Base-by-base conservation (phyloP, 129 eudicot genomes). In the Escallonia rubra region DNA sequence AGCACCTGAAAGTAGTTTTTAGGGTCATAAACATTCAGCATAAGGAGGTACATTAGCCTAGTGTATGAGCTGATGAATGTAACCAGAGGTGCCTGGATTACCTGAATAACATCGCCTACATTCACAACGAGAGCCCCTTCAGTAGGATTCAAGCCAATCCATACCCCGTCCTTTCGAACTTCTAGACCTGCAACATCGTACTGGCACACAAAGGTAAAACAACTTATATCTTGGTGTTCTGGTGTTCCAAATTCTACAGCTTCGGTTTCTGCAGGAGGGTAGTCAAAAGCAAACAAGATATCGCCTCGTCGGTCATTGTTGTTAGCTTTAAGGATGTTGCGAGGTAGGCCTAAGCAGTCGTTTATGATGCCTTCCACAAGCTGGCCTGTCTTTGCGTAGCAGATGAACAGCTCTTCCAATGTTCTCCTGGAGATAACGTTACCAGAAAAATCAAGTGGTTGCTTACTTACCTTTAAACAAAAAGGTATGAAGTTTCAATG, bases 171-270 rank as follows among this genome's bases (percentile, higher is more conserved):
- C 61, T 84, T 81, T 58, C 41, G 43, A 39, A 82, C 84, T 70
- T 81, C 78, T 57, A 84, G 83, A 23, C 95, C 95, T 49, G 86
- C 90, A n/a, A 74, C 39, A 43, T 84, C 84, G 50, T 84, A 86
- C 58, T 84, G 95, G 64, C 81, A 67, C 34, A 87, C 80, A 8
- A 87, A 65, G 42, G 90, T 74, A 45, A 84, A 23, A 8, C 66
- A n/a, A 49, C 79, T 84, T 14, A 58, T 78, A 16, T 84, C 90
- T 76, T 79, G 80, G 10, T 87, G 95, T 65, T 77, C 83, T 4
- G 77, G 8, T 13, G 64, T 52, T 61, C 90, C 95, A n/a, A 15
- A 58, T 51, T 82, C 74, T 45, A 81, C 85, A 2, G 51, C 57
- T 55, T 76, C 79, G 3, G 85, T 78, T n/a, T n/a, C n/a, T 41